Evolutionary conservation across 306 rosid genomes (phyloP).

Genomic region (Herpetospermum pedunculosum): DNA sequence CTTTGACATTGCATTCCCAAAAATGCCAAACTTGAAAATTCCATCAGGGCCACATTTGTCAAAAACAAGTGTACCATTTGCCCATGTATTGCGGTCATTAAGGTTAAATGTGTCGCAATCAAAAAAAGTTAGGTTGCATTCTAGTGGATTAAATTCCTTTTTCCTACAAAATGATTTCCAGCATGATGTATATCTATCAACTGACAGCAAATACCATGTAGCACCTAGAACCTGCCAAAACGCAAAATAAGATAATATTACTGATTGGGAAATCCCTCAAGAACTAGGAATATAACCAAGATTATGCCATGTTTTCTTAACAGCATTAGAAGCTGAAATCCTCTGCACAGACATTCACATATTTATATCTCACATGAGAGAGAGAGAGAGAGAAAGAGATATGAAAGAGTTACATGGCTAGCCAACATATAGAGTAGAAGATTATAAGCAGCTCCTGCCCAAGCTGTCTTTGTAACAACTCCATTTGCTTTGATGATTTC

Average conservation of each 20-base stretch:
- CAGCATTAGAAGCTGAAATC: neutral
- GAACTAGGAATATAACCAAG: neutral
- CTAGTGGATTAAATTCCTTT: conserved; percentile 35
- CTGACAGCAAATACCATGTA: conserved; percentile 85
- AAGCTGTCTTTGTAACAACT: conserved; percentile 95
- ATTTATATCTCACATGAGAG: neutral
- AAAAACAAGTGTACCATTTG: conserved; percentile 46
- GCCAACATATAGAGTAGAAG: conserved; percentile 88
- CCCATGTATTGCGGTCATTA: conserved; percentile 35
- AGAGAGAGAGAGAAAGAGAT: neutral
- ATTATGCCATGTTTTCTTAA: neutral
- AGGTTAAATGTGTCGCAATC: conserved; percentile 40
- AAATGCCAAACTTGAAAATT: conserved; percentile 61
- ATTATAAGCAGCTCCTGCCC: conserved; percentile 99
- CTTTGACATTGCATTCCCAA: conserved; percentile 46
- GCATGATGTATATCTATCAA: conserved; percentile 81
- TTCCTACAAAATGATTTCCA: conserved; percentile 64
- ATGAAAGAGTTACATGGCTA: conserved; percentile 67
- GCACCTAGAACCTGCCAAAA: conserved; percentile 83
- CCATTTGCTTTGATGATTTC: conserved; percentile 94
- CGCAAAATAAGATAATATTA: neutral
- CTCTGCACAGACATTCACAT: neutral
- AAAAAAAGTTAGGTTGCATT: conserved; percentile 37
- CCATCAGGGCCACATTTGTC: conserved; percentile 39
- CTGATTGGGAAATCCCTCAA: neutral